Conservation (phyloP, 78 protist species). For the Dictyostelium brefeldianum region DNA sequence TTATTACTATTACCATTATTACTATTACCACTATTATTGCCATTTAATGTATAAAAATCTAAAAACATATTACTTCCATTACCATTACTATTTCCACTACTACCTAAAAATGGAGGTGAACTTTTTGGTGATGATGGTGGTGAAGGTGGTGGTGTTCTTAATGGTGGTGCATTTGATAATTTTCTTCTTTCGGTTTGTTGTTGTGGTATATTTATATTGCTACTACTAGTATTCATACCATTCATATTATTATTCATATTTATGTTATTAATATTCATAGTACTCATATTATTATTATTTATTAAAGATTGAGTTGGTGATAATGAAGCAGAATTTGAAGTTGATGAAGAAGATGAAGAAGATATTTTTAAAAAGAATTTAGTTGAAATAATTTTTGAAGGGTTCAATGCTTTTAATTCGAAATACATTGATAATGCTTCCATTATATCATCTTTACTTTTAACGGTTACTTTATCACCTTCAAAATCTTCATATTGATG, state of each 20-base stretch:
- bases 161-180: slow-evolving; percentile 66
- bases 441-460: slow-evolving; percentile 28
- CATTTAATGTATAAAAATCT: background rate
- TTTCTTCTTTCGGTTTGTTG: slow-evolving; percentile 23
- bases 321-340: background rate
- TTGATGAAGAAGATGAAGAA: slow-evolving; percentile 1
- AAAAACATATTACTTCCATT: background rate
- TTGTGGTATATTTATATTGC: background rate
- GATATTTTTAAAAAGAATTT: slow-evolving; percentile 37
- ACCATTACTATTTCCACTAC: background rate
- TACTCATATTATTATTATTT: background rate
- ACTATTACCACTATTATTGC: background rate
- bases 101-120: background rate
- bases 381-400: slow-evolving; percentile 16
- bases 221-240: background rate
- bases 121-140: slow-evolving; percentile 28
- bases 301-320: background rate
- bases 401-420: slow-evolving; percentile 32
- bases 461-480: slow-evolving; percentile 48
- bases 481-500: slow-evolving; percentile 61
- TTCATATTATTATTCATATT: slow-evolving; percentile 26
- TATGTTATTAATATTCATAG: background rate
- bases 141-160: slow-evolving; percentile 77
- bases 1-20: background rate
- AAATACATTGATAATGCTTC: slow-evolving; percentile 41